phyloP scores from a whole-genome alignment of 495 filamentous ascomycete genomes.

The Aspergillus nidulans region DNA sequence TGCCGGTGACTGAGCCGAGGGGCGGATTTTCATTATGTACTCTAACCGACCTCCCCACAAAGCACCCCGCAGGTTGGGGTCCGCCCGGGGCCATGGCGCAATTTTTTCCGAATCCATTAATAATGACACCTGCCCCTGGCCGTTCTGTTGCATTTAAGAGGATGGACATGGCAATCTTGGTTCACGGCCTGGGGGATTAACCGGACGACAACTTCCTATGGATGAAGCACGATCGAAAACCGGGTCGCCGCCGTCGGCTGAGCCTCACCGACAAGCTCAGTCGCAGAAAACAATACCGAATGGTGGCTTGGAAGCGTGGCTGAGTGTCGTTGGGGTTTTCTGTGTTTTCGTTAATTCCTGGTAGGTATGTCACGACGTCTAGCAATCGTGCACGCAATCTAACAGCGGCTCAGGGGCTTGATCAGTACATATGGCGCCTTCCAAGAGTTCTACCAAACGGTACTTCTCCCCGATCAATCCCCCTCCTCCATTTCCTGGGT shows the following conservation, averaged over 20 bases:
- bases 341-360: slow-evolving; percentile 30
- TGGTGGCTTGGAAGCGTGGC: slow-evolving; percentile 27
- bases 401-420: slow-evolving; percentile 29
- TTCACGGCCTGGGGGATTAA: not conserved
- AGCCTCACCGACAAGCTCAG: not conserved
- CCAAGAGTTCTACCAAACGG: slow-evolving; percentile 40
- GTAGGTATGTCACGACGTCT: slow-evolving; percentile 19
- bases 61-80: not conserved
- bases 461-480: slow-evolving; percentile 25
- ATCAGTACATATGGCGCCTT: slow-evolving; percentile 46
- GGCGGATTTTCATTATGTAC: slow-evolving; percentile 17
- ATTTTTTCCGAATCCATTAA: not conserved
- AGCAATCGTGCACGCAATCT: not conserved
- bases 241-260: not conserved
- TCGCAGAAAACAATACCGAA: slow-evolving; percentile 18
- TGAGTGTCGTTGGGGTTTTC: slow-evolving; percentile 23
- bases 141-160: not conserved
- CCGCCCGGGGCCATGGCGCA: slow-evolving; percentile 4
- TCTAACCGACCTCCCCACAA: slow-evolving; percentile 11
- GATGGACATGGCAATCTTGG: not conserved
- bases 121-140: not conserved
- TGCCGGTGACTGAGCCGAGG: slow-evolving; percentile 22
- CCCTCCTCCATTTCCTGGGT: slow-evolving; percentile 43
- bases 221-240: no score
- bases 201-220: not conserved